A percentile compares a stretch with the other conserved stretches of the same genome.
Conservation (phyloP, 352 stramenopile species). For the Globisporangium cylindrosporum region DNA sequence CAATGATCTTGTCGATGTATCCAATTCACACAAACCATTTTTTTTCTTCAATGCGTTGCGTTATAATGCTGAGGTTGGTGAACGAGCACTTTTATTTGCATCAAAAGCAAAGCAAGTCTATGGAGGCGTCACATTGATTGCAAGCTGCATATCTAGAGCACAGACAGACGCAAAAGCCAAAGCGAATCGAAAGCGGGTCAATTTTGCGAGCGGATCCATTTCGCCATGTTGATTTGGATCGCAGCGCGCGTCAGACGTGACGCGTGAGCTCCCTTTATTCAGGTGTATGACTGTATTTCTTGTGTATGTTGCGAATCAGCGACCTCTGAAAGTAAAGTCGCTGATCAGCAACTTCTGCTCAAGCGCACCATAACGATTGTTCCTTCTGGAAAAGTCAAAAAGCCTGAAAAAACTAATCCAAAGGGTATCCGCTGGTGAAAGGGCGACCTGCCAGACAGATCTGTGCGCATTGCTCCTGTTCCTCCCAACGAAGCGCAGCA, state of each 20-base stretch:
- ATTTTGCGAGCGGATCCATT: background rate
- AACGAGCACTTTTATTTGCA: background rate
- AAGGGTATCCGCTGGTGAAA: slow-evolving; percentile 8
- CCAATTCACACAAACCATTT: slow-evolving; percentile 6
- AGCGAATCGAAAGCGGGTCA: background rate
- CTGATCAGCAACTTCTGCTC: background rate
- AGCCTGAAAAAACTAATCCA: background rate
- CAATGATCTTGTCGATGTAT: slow-evolving; percentile 3
- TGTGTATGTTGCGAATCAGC: background rate
- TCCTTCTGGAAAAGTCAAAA: slow-evolving; percentile 6
- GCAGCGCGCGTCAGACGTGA: background rate
- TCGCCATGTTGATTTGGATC: slow-evolving; percentile 2
- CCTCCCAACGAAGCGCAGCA: slow-evolving; percentile 3
- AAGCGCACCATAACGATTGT: background rate
- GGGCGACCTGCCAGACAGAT: background rate
- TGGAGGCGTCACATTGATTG: background rate
- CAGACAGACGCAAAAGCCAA: background rate
- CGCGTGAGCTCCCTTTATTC: background rate
- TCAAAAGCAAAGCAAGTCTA: background rate
- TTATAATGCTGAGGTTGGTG: background rate
- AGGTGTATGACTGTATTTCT: background rate
- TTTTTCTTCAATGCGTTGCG: background rate
- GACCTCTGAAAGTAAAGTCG: background rate
- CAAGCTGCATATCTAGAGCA: background rate
- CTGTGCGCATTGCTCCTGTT: background rate